Percentiles rank a stretch among this genome's conserved stretches.
Conservation (phyloP, 1,139 yeast genomes). For the Scheffersomyces quercinus region DNA sequence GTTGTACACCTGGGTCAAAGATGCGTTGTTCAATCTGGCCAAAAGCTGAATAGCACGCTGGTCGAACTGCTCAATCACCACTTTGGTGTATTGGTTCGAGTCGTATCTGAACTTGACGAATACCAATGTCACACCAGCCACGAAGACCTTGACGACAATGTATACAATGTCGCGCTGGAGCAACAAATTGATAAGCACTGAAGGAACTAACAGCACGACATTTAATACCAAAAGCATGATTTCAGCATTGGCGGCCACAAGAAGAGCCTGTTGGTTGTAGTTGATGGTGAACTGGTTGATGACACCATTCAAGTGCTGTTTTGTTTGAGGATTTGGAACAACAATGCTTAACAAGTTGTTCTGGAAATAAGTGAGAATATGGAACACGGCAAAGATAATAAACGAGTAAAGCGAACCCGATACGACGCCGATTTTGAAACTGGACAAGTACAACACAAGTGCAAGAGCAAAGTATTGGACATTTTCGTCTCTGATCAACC, state of each 20-base stretch:
- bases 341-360: conserved; percentile 14
- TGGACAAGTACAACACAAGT: conserved; percentile 30
- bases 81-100: conserved; percentile 42
- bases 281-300: conserved; percentile 38
- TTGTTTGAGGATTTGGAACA: conserved; percentile 11
- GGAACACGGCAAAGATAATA: conserved; percentile 58
- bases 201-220: conserved; percentile 22
- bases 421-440: conserved; percentile 31
- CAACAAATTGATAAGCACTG: conserved; percentile 16
- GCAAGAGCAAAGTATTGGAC: conserved; percentile 52
- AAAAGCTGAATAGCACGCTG: conserved; percentile 27
- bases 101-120: conserved; percentile 50
- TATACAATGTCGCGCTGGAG: conserved; percentile 16
- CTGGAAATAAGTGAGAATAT: conserved; percentile 52
- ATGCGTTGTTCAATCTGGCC: conserved; percentile 16
- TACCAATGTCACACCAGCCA: conserved; percentile 31
- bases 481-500: conserved; percentile 46
- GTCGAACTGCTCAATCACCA: conserved; percentile 43
- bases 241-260: conserved; percentile 50
- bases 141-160: conserved; percentile 18
- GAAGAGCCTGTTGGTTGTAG: conserved; percentile 47
- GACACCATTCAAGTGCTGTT: conserved; percentile 14
- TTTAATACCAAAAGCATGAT: conserved; percentile 29
- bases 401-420: conserved; percentile 52
- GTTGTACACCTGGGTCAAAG: conserved; percentile 7